A percentile compares a stretch with the other conserved stretches of the same genome.
Evolutionary conservation across 192 early-diverging fungal species (phyloP).

Genomic region (Coemansia sp.): DNA sequence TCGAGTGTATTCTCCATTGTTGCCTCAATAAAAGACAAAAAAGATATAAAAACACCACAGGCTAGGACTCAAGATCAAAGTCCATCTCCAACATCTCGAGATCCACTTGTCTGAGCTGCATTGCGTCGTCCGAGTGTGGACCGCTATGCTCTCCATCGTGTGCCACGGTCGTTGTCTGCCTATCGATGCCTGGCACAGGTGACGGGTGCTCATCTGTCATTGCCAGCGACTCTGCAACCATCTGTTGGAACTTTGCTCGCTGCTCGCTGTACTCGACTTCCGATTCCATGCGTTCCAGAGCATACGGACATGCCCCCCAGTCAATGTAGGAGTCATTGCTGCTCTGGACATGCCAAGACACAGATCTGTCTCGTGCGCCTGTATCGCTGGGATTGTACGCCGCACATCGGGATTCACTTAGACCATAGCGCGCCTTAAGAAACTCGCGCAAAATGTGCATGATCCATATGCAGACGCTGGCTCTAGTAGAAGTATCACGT

Average conservation of each 20-base stretch:
- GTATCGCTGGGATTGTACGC: conserved; percentile 55
- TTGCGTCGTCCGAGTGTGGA: conserved; percentile 6
- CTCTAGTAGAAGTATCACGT: conserved; percentile 45
- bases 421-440: conserved; percentile 60
- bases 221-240: conserved; percentile 47
- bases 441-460: conserved; percentile 65
- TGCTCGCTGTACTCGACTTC: conserved; percentile 30
- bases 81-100: conserved; percentile 33
- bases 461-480: conserved; percentile 63
- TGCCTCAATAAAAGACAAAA: neutral
- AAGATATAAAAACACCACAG: neutral
- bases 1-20: too few relatives aligned
- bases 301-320: conserved; percentile 42
- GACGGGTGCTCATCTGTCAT: neutral
- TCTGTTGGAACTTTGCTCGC: conserved; percentile 31
- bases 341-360: conserved; percentile 45
- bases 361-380: conserved; percentile 60
- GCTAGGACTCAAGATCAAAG: neutral
- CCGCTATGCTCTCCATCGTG: neutral
- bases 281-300: conserved; percentile 39
- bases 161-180: neutral
- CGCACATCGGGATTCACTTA: conserved; percentile 58
- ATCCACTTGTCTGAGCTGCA: conserved; percentile 23
- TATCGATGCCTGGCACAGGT: neutral
- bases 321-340: conserved; percentile 33